Base-by-base conservation (phyloP, 495 filamentous ascomycete species). In the Entonaema liquescens region DNA sequence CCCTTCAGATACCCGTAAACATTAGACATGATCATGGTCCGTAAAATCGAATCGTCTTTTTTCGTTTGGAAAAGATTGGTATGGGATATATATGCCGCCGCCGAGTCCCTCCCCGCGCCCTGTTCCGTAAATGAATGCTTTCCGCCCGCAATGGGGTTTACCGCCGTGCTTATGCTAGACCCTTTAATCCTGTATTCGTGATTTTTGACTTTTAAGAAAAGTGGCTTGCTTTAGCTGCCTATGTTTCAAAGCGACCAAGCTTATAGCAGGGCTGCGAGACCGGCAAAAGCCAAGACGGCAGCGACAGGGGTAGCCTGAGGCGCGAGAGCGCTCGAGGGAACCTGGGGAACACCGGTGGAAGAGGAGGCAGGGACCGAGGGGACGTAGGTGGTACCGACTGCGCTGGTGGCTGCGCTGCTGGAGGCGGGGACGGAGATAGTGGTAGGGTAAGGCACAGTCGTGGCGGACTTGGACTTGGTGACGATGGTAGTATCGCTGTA, bases 211-310 rank as follows among this genome's bases (percentile, higher is more conserved):
- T 55, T 26, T 33, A 38, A 53, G 7, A 12, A 23, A 23, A 12
- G 9, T 29, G 26, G 44, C 17, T 47, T 23, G 38, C 28, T 33
- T 36, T n/a, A 19, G 26, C 44, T 59, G 36, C 54, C 33, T 44
- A 9, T 59, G 9, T 64, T 64, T 72, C 55, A 63, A 69, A 61
- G 65, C 52, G 28, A 25, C 31, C 50, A n/a, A 38, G 6, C 57
- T 73, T 76, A 83, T 42, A 83, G 69, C 40, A 84, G 54, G 23
- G 71, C 76, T 9, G 77, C 68, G 15, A 80, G 68, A n/a, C 78
- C 82, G 8, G 82, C 62, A 17, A 81, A 25, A 15, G 81, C 82
- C 17, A 79, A 73, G 15, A 81, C 26, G 5, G 79, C 82, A 2
- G 73, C 76, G 5, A 62, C 77, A 2, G 79, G 77, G 19, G 75